phyloP scores from a whole-genome alignment of 805 yeast genomes.

The Kuraishia hungarica region DNA sequence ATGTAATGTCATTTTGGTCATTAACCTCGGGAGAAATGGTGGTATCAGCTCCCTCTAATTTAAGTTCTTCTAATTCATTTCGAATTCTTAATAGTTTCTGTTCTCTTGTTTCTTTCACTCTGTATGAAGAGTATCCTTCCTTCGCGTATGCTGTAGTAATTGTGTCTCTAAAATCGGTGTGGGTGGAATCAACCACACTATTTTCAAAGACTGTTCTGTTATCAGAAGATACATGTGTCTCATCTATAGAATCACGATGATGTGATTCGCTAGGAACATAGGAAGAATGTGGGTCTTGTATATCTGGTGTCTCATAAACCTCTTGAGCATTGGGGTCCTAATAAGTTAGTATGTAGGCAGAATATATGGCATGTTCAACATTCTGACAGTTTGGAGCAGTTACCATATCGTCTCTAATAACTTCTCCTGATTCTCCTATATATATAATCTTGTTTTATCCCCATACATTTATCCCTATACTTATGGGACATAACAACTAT shows the following conservation, averaged over 20 bases:
- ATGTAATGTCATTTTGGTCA: neutral
- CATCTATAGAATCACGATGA: neutral
- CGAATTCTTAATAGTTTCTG: neutral
- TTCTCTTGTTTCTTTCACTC: neutral
- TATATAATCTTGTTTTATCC: too few relatives aligned
- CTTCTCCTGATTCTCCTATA: too few relatives aligned
- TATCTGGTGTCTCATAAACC: slow-evolving; percentile 1
- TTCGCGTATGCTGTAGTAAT: neutral
- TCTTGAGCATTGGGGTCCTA: neutral
- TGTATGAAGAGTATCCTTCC: neutral
- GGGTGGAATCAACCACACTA: neutral
- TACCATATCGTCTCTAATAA: too few relatives aligned
- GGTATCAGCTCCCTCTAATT: neutral
- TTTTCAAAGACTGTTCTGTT: neutral
- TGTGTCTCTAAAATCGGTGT: neutral
- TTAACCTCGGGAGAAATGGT: too few relatives aligned
- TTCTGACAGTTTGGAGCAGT: too few relatives aligned
- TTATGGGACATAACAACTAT: too few relatives aligned
- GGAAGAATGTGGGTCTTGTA: neutral
- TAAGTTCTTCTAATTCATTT: neutral
- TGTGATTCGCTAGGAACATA: neutral
- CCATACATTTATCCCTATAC: too few relatives aligned
- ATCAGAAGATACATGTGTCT: neutral
- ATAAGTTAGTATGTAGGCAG: neutral
- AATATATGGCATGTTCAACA: too few relatives aligned